Evolutionary conservation across 768 basidiomycete genomes (phyloP), one percentile per base, ranked within the genome.

Genomic region (Multifurca ochricompacta): DNA sequence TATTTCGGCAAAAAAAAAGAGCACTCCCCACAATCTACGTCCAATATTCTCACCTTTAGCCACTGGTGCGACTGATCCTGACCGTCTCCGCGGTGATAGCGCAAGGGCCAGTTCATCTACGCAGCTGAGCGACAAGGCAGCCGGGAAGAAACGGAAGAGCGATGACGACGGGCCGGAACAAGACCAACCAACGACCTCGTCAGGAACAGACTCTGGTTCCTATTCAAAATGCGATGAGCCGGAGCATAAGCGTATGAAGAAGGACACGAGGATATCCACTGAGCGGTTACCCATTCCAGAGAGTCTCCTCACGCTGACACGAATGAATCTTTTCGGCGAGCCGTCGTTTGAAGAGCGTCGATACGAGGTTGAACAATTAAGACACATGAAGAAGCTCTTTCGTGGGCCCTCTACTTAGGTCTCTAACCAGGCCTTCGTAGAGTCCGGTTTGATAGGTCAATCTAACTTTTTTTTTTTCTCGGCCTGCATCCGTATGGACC

Each of bases 111-210:
- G 23, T 1, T n/a, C 34, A 42, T 28, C 45, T 4, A 1, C 42
- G 18, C 36, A 25, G n/a, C n/a, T 37, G 18, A 55, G 42, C 23
- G 30, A 44, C 11, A 55, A 31, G 36, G 54, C 31, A 9, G 48
- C 42, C 4, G 54, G 54, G 30, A 56, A 56, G 48, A 56, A 51
- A 31, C 48, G 54, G 7, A 50, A 34, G 31, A 42, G 48, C n/a
- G 43, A 50, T 4, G 54, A 45, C 18, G 41, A 48, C 9, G 34
- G 27, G 10, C 3, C 14, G 11, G 9, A n/a, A 34, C 3, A 23
- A 34, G 13, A 21, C 4, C 9, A 23, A 3, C 19, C 4, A 6
- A 13, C 16, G 16, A 35, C n/a, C 11, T 40, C 25, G 4, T 27
- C 19, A 3, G 21, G 28, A 18, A 2, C n/a, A 14, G 10, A n/a